Base-by-base conservation (phyloP, 1,284 basidiomycete species). In the Butyriboletus regius region DNA sequence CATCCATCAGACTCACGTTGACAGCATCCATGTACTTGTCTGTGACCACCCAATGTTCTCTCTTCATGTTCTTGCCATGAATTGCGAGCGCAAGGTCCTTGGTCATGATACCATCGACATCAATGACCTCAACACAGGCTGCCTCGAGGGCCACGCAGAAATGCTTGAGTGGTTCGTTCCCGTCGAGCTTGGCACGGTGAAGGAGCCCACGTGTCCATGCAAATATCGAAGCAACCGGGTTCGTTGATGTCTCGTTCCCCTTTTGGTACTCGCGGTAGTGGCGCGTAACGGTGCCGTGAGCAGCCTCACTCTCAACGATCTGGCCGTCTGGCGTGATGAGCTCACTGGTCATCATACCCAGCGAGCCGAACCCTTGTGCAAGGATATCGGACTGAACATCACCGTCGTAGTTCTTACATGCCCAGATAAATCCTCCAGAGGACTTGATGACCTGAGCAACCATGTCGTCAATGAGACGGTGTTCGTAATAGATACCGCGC, bases 311-410 rank as follows among this genome's bases (percentile, higher is more conserved):
- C 73, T 94, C 91, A 67, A 97, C 85, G 50, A 90, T 80, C 64
- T 85, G 75, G 35, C 96, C 95, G 63, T 96, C 94, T 36, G 96
- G 95, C 5, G 96, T 98, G 69, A 98, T 83, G 47, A 98, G 81
- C 71, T 98, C 95, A 38, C 83, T 88, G 26, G 94, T 97, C 95
- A 98, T 98, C 91, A 97, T 93, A 31, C 94, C 93, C 46, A 97
- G 75, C 55, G 80, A 84, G 55, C 94, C 94, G 66, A 94, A 93
- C 46, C 94, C 95, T 74, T 96, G 93, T 1, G 91, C 92, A 54
- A 94, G 84, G 63, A 94, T 91, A 66, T 94, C 91, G 51, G 81
- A 85, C 73, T 91, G 85, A 32, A 97, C 91, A 67, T 96, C 93
- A 44, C 93, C 93, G 64, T 96, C 93, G 75, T 96, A 95, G 76